Base-by-base conservation (phyloP, 495 filamentous ascomycete species). In the Aspergillus cristatus region DNA sequence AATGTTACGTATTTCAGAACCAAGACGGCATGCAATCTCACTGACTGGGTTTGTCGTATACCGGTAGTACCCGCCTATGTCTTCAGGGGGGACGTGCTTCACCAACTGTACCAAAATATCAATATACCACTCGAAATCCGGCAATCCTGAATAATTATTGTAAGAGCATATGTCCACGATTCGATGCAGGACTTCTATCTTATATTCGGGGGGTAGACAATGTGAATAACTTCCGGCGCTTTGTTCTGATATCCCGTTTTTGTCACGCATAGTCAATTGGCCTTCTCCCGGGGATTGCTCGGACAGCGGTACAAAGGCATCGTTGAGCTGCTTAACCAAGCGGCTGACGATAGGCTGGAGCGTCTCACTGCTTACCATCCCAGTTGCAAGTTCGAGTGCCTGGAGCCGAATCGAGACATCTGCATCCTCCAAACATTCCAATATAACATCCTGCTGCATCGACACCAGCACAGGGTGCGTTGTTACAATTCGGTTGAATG, bases 101-200 rank as follows among this genome's bases (percentile, higher is more conserved):
- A 95, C 73, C 2, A 98, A 69, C 49, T 90, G 82, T 5, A 86
- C 76, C 7, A 98, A 62, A 26, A 89, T 72, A 41, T 84, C 79
- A 34, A 97, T 77, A 63, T 97, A 97, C 91, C 91, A 98, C 43
- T 94, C 91, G 55, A 98, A 97, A 53, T 98, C 91, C 32, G 62
- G 63, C 32, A 97, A 61, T 50, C 84, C 84, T 12, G 76, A 71
- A 57, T 96, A 98, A 40, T 86, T 94, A 43, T 86, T 80, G 34
- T 79, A 74, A n/a, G 84, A 85, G 59, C 93, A 97, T 72, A 98
- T 91, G 40, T 83, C 79, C 14, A 97, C 51, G 38, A 96, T 86
- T 31, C 81, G 72, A 25, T 72, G 71, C 18, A 95, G 80, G 18
- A 95, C 83, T 42, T 81, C 81, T 8, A 79, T 55, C 26, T 76